phyloP scores from a whole-genome alignment of 768 basidiomycete genomes.

The Suillus cothurnatus region DNA sequence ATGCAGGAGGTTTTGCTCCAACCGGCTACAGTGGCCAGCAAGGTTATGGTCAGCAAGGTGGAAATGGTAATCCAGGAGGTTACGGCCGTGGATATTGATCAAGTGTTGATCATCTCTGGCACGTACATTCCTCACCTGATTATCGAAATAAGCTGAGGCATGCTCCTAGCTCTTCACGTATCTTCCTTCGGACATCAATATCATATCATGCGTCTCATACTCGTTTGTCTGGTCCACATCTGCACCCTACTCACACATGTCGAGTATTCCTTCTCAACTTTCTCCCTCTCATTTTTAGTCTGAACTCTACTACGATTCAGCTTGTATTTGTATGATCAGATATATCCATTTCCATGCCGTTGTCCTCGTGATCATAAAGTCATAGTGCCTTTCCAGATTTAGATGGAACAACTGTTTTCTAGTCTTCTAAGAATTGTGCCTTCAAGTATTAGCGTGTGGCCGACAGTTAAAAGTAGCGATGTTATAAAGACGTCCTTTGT shows the following conservation, averaged over 20 bases:
- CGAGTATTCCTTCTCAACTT: neutral
- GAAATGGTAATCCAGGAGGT: constrained; percentile 38
- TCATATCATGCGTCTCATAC: neutral
- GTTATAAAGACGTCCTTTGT: neutral
- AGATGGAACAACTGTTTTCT: neutral
- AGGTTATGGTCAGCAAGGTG: constrained; percentile 17
- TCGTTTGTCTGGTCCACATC: neutral
- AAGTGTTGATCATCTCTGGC: neutral
- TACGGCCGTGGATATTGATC: constrained; percentile 7
- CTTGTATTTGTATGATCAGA: constrained; percentile 23
- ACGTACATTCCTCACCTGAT: constrained; percentile 8
- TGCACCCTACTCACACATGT: neutral
- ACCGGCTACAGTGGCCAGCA: constrained; percentile 29
- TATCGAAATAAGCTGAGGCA: neutral
- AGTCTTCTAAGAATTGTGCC: too few species aligned
- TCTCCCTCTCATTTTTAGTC: constrained; percentile 2
- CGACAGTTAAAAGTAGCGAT: neutral
- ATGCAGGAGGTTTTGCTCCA: constrained; percentile 7
- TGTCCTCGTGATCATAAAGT: neutral
- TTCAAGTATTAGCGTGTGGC: neutral
- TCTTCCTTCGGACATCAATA: neutral
- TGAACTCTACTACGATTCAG: constrained; percentile 16
- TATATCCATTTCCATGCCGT: neutral
- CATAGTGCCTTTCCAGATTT: neutral
- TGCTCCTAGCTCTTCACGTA: neutral